These are phyloP conservation scores for Melaleuca quinquenervia DNA, from an alignment of 345 rosid genomes.

Conservation along the genomic window DNA sequence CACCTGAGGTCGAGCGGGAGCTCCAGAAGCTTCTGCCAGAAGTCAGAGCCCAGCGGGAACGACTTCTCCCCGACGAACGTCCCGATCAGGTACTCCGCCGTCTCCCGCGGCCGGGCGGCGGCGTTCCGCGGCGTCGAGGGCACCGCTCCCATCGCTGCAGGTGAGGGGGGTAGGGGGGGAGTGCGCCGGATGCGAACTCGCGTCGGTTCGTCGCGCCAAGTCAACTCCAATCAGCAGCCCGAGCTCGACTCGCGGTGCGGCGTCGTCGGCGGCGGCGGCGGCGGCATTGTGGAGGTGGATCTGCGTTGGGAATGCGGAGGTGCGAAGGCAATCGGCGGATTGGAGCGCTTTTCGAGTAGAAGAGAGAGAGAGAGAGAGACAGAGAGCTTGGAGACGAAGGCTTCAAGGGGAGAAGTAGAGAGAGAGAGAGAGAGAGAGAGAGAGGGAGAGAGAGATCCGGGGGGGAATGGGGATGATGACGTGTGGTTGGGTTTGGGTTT, in stretches of 20 bases:
- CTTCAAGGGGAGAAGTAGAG: neutral
- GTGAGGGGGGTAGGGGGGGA: rapidly evolving
- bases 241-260: neutral
- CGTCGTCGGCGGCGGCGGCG: neutral
- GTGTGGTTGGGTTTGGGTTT: neutral
- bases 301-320: neutral
- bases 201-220: neutral
- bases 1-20: conserved; percentile 71
- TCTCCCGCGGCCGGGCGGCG: conserved; percentile 24
- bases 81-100: conserved; percentile 64
- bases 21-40: conserved; percentile 90
- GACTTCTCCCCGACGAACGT: conserved; percentile 93
- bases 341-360: neutral
- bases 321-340: neutral
- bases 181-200: neutral
- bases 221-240: neutral
- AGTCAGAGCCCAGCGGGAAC: conserved; percentile 74
- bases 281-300: neutral
- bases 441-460: neutral
- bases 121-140: conserved; percentile 71
- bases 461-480: neutral
- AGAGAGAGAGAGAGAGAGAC: neutral
- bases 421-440: neutral
- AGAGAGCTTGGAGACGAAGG: neutral
- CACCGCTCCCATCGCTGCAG: conserved; percentile 59